Conservation (phyloP, 75 land plant species). For the Pinus tabuliformis region DNA sequence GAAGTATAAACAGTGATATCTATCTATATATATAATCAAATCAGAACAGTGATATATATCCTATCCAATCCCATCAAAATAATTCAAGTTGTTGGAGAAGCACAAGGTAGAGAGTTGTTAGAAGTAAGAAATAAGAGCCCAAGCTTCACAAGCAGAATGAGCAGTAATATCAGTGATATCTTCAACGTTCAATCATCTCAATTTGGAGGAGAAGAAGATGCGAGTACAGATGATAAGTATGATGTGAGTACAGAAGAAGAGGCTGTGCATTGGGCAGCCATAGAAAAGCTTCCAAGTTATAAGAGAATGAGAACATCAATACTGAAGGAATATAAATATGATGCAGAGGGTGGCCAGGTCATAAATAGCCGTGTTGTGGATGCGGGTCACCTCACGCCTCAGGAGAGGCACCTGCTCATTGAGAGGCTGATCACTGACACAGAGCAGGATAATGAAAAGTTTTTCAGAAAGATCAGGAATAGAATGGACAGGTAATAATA, state of each 20-base stretch:
- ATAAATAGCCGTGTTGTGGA: constrained; percentile 25
- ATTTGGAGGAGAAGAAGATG: neutral
- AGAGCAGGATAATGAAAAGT: constrained; percentile 47
- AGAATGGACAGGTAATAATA: neutral
- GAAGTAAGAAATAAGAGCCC: too few relatives aligned
- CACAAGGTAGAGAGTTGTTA: neutral
- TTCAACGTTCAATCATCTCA: neutral
- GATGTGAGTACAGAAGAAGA: constrained; percentile 8
- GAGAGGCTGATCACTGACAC: constrained; percentile 47
- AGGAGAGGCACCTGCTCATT: constrained; percentile 48
- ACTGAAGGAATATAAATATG: constrained; percentile 5
- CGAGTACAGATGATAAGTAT: neutral
- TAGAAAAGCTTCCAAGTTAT: constrained; percentile 33
- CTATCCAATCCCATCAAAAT: neutral
- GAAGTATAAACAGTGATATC: too few relatives aligned
- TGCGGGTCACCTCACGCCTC: constrained; percentile 41
- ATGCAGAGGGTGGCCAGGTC: neutral
- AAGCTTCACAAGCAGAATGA: neutral
- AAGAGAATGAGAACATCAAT: constrained; percentile 21
- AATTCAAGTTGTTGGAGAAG: neutral
- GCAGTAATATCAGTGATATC: neutral
- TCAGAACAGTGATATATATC: neutral
- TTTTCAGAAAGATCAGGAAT: neutral
- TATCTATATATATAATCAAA: too few relatives aligned
- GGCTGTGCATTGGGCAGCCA: constrained; percentile 18